Base-by-base conservation (phyloP, 1,284 basidiomycete genomes). In the Ganoderma leucocontextum region DNA sequence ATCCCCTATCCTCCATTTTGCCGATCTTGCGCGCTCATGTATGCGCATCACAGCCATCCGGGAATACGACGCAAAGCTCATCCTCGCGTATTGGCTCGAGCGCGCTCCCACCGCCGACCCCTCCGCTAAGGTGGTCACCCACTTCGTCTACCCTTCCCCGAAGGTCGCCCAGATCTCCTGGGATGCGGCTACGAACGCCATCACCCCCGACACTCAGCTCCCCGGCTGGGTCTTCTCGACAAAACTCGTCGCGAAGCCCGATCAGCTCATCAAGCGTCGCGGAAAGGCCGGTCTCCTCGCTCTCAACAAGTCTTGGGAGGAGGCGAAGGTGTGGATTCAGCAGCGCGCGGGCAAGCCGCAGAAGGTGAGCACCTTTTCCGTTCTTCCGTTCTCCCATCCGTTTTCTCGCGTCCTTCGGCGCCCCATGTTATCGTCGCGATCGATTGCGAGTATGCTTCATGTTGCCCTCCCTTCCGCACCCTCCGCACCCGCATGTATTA, bases 251-350 rank as follows among this genome's bases (percentile, higher is more conserved):
- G 94, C 91, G 36, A 96, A 97, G 83, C 95, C 95, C 62, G 98
- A 99, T 85, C 97, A 99, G 85, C 92, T 99, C 81, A 99, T 99
- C 90, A 99, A 99, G 87, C 94, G 97, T 77, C 93, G 98, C 75
- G 98, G 98, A 77, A 99, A 99, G 89, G 96, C 96, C 39, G 97
- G 97, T 74, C 89, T 99, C 35, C 90, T 99, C 68, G 91, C 91
- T 61, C 88, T 99, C 75, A 99, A 99, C 90, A 97, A 97, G 85
- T 87, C 89, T 62, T 99, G 95, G 95, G 86, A 91, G 58, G 91
- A 92, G 77, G 92, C 94, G 29, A 92, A 88, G 76, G 85, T 89
- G 66, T 99, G 97, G 97, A 95, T 99, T 79, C 80, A 86, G 70
- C 90, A 93, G 76, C 89, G 93, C 49, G 97, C 97, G 60, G 97